phyloP scores from a whole-genome alignment of 495 filamentous ascomycete genomes.

The Thozetella sp. region DNA sequence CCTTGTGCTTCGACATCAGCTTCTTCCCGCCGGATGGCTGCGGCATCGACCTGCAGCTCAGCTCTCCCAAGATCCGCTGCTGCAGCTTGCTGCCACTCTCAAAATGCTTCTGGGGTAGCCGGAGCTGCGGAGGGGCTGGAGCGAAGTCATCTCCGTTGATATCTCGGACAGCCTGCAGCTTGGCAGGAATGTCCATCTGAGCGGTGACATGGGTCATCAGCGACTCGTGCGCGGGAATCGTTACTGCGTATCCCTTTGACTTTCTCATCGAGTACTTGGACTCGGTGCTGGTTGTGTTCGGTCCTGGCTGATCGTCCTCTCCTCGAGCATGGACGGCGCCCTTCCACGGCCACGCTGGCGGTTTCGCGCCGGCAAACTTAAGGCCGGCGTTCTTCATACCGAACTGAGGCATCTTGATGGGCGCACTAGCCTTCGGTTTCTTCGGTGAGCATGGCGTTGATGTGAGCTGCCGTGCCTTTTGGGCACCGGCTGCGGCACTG shows the following conservation, averaged over 20 bases:
- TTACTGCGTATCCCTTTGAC: conserved; percentile 47
- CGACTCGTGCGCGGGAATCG: conserved; percentile 42
- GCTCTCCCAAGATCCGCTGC: conserved; percentile 33
- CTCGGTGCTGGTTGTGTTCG: background rate
- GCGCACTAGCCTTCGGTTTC: conserved; percentile 14
- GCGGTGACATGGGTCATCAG: conserved; percentile 33
- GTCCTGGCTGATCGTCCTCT: conserved; percentile 9
- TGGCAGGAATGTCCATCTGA: conserved; percentile 27
- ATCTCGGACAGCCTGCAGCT: conserved; percentile 22
- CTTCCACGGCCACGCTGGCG: conserved; percentile 72
- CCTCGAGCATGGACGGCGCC: conserved; percentile 63
- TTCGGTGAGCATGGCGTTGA: conserved; percentile 33
- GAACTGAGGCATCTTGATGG: conserved; percentile 25
- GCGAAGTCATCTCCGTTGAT: conserved; percentile 37
- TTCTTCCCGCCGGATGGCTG: conserved; percentile 7
- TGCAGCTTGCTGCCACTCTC: conserved; percentile 51
- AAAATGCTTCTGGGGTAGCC: conserved; percentile 47
- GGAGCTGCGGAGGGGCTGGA: conserved; percentile 38
- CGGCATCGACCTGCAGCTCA: conserved; percentile 14
- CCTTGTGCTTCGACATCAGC: conserved; percentile 5
- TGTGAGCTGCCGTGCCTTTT: conserved; percentile 29
- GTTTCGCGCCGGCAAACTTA: conserved; percentile 60
- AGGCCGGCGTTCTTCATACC: conserved; percentile 31
- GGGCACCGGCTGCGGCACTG: background rate
- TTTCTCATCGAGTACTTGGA: conserved; percentile 34